These are phyloP conservation scores for Aspergillus carbonarius DNA, from an alignment of 2,329 filamentous ascomycete genomes.

Conservation along the genomic window DNA sequence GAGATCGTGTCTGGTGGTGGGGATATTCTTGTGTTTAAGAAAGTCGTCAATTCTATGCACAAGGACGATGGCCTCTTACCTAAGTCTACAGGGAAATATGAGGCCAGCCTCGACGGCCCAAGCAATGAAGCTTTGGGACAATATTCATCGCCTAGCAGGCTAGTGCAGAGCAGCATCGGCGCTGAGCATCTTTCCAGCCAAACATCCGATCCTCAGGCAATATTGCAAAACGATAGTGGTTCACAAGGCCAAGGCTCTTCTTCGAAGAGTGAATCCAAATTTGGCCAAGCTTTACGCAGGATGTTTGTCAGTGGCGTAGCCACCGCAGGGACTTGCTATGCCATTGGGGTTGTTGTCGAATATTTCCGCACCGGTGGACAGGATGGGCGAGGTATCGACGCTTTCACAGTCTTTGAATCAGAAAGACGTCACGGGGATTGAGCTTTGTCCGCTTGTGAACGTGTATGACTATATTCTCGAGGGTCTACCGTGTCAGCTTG, in stretches of 20 bases:
- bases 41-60: neutral
- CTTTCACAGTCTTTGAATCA: conserved; percentile 40
- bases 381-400: conserved; percentile 39
- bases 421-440: conserved; percentile 30
- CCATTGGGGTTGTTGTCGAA: conserved; percentile 40
- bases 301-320: conserved; percentile 36
- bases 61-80: neutral
- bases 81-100: neutral
- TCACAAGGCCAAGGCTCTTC: neutral
- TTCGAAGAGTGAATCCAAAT: conserved; percentile 12
- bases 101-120: neutral
- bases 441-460: neutral
- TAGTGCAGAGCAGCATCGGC: neutral
- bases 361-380: conserved; percentile 44
- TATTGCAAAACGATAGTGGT: neutral
- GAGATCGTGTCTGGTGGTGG: conserved; percentile 43
- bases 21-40: conserved; percentile 43
- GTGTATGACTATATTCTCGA: neutral
- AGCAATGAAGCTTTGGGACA: neutral
- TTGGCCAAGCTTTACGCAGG: conserved; percentile 27
- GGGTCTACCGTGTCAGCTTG: neutral
- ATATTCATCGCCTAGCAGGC: neutral
- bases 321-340: conserved; percentile 42
- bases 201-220: neutral
- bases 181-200: neutral